Evolutionary conservation across 2,329 filamentous ascomycete genomes (phyloP), one percentile per base, ranked within the genome.

Genomic region (Clonostachys rosea): DNA sequence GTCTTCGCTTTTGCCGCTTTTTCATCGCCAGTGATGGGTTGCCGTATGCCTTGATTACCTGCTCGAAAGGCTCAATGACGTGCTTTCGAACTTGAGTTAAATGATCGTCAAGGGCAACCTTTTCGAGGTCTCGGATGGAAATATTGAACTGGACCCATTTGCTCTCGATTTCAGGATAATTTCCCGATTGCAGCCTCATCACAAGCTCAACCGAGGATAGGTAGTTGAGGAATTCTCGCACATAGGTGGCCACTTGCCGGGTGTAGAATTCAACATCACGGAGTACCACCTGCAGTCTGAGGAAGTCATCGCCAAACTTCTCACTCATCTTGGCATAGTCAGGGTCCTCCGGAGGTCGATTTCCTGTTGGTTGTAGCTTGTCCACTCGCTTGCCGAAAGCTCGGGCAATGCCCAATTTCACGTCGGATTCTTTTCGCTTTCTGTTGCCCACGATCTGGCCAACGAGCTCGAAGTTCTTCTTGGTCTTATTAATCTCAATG

Each of bases 261-360:
- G 90, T 85, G 64, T 97, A 97, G 57, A 86, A 90, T 59, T 96
- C 90, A n/a, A 96, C 87, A 63, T 97, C 94, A 49, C 91, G 84
- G 59, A 95, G 83, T 40, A 96, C 89, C 37, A 99, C 87, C 61
- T 97, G 92, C 30, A 97, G 72, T 50, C 92, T 87, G 51, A 96
- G 85, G 65, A 91, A 96, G 63, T 96, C 91, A 51, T 95, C 90
- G 34, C 89, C 86, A 59, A 96, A 97, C 58, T 84, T 89, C 60
- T 96, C 89, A 50, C 91, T 84, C 30, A 94, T 72, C 53, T 86
- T 84, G 49, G 86, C 79, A 63, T 95, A 99, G 14, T 84, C 84
- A 6, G 84, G 76, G 63, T 99, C 94, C 55, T 96, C 89, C 41
- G 87, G 80, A 46, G 83, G 67, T 40, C 75, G 72, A 55, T 69